Evolutionary conservation across 1,284 basidiomycete genomes (phyloP).

Genomic region (Grifola frondosa): DNA sequence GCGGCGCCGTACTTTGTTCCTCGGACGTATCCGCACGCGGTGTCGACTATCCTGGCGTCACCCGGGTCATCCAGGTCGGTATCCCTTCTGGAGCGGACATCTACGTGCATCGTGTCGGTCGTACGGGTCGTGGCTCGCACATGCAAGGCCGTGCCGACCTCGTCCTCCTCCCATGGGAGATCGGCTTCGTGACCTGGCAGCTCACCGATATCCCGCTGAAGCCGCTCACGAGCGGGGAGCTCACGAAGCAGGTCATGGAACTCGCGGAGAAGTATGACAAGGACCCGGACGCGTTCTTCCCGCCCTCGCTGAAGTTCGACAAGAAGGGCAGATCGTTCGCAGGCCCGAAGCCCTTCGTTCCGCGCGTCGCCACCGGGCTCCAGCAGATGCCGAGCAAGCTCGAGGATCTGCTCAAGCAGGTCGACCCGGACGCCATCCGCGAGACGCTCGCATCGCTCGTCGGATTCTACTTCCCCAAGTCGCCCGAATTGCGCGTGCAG

Average conservation of each 20-base stretch:
- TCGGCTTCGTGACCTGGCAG: constrained; percentile 65
- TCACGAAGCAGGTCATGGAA: constrained; percentile 49
- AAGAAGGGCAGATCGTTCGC: background rate
- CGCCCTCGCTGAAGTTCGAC: background rate
- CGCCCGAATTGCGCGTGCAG: constrained; percentile 48
- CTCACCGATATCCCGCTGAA: constrained; percentile 75
- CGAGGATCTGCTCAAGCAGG: constrained; percentile 27
- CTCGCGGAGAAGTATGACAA: constrained; percentile 55
- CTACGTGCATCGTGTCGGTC: constrained; percentile 91
- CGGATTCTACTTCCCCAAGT: constrained; percentile 73
- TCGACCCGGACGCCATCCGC: constrained; percentile 58
- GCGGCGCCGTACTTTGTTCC: constrained; percentile 74
- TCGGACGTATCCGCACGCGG: constrained; percentile 92
- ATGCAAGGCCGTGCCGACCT: constrained; percentile 82
- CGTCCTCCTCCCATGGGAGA: constrained; percentile 84
- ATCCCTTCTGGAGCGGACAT: constrained; percentile 71
- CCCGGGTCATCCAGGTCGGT: constrained; percentile 92
- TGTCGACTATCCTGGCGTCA: constrained; percentile 89
- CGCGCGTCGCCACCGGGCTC: constrained; percentile 12
- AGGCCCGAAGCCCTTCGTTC: constrained; percentile 10
- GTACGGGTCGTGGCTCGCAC: constrained; percentile 81
- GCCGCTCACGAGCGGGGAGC: constrained; percentile 50
- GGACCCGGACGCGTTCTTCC: constrained; percentile 36
- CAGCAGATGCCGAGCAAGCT: constrained; percentile 30
- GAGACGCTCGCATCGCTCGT: constrained; percentile 73